Evolutionary conservation across 108 stramenopile species (phyloP), one percentile per base, ranked within the genome.

Genomic region (Ochromonas danica): DNA sequence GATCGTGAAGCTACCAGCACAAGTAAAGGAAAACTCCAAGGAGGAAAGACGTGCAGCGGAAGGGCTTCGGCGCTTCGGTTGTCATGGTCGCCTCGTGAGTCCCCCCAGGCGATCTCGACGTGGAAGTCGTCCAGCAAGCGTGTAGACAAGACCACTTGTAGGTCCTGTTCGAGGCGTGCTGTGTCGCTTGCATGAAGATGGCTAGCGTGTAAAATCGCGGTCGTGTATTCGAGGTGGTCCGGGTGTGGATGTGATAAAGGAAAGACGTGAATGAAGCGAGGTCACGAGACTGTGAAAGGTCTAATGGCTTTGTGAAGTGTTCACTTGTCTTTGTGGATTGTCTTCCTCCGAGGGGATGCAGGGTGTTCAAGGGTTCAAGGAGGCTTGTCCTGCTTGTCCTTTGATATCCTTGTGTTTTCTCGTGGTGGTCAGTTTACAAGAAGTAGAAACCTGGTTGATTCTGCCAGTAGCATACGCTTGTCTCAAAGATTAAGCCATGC

Each of bases 401-500:
- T 57, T 57, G 51, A 57, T 57, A 57, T 57, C 51, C 51, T 57
- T 57, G 51, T 57, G 51, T 57, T 57, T 57, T 57, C 51, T 57
- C 51, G 51, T 57, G 51, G 51, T 57, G 51, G 51, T 57, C 51
- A 57, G 51, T 57, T 57, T 57, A 57, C 51, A 57, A 67, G 63
- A 39, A 51, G 22, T 87, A 81, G 93, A 89, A 95, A 96, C 90
- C 95, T 97, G 96, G 95, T 97, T 97, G 96, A 97, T 97, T 94
- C 96, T 97, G 96, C 95, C 96, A 97, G 95, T 97, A 95, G 95
- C 95, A 97, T 97, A 97, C 93, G 96, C 96, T 97, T 93, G 96
- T 95, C 94, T 97, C 94, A 95, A 97, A 97, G 96, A 97, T 95
- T 97, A 97, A 97, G 96, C 94, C 96, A 97, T 97, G 96, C 96